phyloP scores from a whole-genome alignment of 768 basidiomycete genomes.

The Tremella mesenterica region DNA sequence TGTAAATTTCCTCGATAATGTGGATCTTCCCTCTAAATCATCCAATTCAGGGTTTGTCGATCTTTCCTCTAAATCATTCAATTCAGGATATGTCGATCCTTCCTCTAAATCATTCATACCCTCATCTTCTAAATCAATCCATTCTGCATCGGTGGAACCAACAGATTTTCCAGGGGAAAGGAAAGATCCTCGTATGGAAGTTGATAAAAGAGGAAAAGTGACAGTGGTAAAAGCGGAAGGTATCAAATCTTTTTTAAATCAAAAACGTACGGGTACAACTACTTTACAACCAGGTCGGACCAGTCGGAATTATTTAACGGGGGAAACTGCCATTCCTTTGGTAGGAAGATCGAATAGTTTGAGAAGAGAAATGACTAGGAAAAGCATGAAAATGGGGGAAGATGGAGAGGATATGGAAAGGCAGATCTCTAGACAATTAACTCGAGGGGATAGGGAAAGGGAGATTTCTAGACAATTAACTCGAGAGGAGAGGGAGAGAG shows the following conservation, averaged over 20 bases:
- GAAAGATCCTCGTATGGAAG: no score
- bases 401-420: no score
- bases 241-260: not conserved
- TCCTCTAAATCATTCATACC: no score
- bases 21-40: no score
- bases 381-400: not conserved
- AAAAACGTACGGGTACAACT: conserved; percentile 15
- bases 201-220: not conserved
- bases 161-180: no score
- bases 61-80: no score
- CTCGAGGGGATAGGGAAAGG: not conserved
- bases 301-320: conserved; percentile 17
- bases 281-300: conserved; percentile 23
- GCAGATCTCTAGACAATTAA: not conserved
- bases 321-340: conserved; percentile 18
- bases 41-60: no score
- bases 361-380: not conserved
- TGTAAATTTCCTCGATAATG: no score
- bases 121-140: no score
- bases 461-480: not conserved
- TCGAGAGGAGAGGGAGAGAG: not conserved
- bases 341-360: conserved; percentile 2
- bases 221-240: not conserved
- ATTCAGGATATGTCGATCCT: no score
- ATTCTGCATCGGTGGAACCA: no score